These are phyloP conservation scores for Thermothelomyces thermophilus DNA, from an alignment of 2,329 filamentous ascomycete species.

Conservation along the genomic window DNA sequence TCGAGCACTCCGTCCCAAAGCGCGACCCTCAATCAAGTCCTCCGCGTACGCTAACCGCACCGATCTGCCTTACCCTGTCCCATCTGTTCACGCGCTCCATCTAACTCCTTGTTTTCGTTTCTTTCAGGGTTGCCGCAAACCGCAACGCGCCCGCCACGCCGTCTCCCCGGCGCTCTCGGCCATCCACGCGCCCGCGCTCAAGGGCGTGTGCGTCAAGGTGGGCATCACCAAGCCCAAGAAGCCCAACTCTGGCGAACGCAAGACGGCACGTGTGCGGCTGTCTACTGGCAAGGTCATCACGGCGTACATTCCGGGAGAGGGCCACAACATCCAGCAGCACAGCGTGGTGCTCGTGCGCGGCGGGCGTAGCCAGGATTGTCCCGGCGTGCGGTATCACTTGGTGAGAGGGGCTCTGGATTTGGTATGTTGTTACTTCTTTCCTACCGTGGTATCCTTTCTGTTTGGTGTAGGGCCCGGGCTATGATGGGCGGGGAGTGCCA, in stretches of 20 bases:
- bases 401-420: constrained; percentile 88
- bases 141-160: constrained; percentile 75
- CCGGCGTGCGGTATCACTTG: constrained; percentile 93
- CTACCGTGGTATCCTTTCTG: no score
- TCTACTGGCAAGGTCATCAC: constrained; percentile 83
- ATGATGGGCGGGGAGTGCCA: neutral
- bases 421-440: constrained; percentile 51
- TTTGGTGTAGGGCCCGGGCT: no score
- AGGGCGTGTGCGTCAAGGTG: constrained; percentile 93
- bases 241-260: constrained; percentile 94
- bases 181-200: constrained; percentile 69
- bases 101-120: neutral
- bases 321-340: constrained; percentile 98
- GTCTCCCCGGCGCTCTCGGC: constrained; percentile 76
- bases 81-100: neutral
- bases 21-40: constrained; percentile 68
- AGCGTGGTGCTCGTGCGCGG: constrained; percentile 94
- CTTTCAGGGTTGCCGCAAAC: constrained; percentile 63
- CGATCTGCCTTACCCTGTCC: neutral
- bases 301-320: constrained; percentile 93
- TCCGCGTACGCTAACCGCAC: constrained; percentile 39
- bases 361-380: constrained; percentile 91
- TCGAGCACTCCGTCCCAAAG: constrained; percentile 41
- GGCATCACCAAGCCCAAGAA: constrained; percentile 96
- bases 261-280: constrained; percentile 85